Conservation (phyloP, 441 rosid genomes). For the Kokia cookei region DNA sequence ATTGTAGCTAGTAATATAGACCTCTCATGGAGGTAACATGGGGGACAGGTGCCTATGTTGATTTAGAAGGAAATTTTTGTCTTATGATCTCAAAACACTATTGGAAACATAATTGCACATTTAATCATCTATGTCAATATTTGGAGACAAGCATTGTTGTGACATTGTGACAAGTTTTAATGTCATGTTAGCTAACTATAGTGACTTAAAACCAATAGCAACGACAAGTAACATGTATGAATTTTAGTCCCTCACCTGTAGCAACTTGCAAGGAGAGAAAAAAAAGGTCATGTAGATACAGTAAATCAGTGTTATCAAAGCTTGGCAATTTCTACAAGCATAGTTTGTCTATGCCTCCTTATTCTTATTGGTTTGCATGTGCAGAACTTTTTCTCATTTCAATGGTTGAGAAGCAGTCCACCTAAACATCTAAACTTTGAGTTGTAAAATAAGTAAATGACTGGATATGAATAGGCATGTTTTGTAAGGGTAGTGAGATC, state of each 20-base stretch:
- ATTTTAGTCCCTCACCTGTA: slow-evolving; percentile 36
- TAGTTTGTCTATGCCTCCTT: slow-evolving; percentile 48
- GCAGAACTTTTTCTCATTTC: slow-evolving; percentile 15
- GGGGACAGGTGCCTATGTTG: too few relatives aligned
- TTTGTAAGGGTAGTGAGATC: slow-evolving; percentile 1
- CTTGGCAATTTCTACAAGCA: slow-evolving; percentile 43
- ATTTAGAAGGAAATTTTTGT: too few relatives aligned
- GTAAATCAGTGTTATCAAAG: slow-evolving; percentile 15
- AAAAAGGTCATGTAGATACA: slow-evolving; percentile 19
- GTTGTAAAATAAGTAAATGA: slow-evolving; percentile 10
- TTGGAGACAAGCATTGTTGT: neutral
- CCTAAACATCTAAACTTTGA: neutral
- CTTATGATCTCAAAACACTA: neutral
- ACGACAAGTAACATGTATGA: slow-evolving; percentile 37
- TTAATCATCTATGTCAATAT: neutral
- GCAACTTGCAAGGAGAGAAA: slow-evolving; percentile 15
- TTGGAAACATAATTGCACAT: neutral
- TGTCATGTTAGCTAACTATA: slow-evolving; percentile 18
- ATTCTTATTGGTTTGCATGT: slow-evolving; percentile 29
- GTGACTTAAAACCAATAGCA: slow-evolving; percentile 24
- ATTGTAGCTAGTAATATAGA: neutral
- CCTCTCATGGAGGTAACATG: neutral
- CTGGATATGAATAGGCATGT: neutral
- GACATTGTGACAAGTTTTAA: slow-evolving; percentile 1
- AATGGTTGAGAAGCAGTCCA: slow-evolving; percentile 22